A percentile compares a stretch with the other conserved stretches of the same genome.
These are phyloP conservation scores for Urostyla sp. DNA, from an alignment of 73 alveolate species.

Conservation along the genomic window DNA sequence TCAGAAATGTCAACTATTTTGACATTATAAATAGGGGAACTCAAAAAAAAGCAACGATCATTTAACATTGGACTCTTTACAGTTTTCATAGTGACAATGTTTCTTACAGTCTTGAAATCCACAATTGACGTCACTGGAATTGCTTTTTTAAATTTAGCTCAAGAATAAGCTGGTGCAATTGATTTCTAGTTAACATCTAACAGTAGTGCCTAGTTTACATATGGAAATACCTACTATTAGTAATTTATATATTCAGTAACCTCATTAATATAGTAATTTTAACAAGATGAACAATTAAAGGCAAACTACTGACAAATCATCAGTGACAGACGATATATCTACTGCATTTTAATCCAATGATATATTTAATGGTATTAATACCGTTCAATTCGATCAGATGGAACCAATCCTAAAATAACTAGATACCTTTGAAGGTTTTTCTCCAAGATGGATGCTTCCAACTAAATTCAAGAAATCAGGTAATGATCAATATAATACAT, in stretches of 20 bases:
- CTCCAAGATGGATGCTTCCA: slow-evolving; percentile 83
- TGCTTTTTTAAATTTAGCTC: slow-evolving; percentile 86
- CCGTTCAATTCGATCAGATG: slow-evolving; percentile 43
- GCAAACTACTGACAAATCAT: no score
- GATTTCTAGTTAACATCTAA: slow-evolving; percentile 88
- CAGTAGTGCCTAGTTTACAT: neutral
- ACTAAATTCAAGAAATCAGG: slow-evolving; percentile 63
- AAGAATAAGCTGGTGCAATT: slow-evolving; percentile 91
- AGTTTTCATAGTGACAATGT: slow-evolving; percentile 89
- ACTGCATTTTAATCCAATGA: no score
- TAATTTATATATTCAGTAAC: neutral
- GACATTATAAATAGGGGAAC: slow-evolving; percentile 77
- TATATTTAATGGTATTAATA: no score
- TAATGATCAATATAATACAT: slow-evolving; percentile 18
- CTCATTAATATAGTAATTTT: no score
- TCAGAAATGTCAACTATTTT: no score
- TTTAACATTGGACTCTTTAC: slow-evolving; percentile 95
- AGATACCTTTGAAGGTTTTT: slow-evolving; percentile 67
- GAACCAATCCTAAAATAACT: slow-evolving; percentile 1
- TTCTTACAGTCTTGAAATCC: slow-evolving; percentile 82
- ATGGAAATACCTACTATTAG: slow-evolving; percentile 41
- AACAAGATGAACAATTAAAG: no score
- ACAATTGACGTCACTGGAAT: slow-evolving; percentile 83
- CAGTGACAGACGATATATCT: no score
- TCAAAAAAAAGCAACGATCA: slow-evolving; percentile 89